Evolutionary conservation across 257 asterid species (phyloP).

Genomic region (Nemophila menziesii): DNA sequence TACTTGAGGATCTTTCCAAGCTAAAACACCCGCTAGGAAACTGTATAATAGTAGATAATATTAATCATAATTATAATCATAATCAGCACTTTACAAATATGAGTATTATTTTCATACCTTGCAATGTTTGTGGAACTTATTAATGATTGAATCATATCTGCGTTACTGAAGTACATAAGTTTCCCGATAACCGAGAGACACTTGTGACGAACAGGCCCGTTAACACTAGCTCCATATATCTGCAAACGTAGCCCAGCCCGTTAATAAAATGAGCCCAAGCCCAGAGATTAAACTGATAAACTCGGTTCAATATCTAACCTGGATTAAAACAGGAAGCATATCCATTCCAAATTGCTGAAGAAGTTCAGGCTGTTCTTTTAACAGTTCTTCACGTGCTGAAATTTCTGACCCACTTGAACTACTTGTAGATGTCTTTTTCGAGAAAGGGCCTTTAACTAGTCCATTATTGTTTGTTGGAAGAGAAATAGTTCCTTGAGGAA

Average conservation of each 20-base stretch:
- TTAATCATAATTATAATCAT: no score
- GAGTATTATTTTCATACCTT: conserved; percentile 35
- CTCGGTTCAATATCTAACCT: conserved; percentile 33
- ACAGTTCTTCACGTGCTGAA: conserved; percentile 66
- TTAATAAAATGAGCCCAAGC: conserved; percentile 13
- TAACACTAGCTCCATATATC: conserved; percentile 98
- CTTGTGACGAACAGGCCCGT: conserved; percentile 93
- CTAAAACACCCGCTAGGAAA: conserved; percentile 94
- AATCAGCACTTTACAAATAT: conserved; percentile 7
- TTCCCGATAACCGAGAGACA: conserved; percentile 93
- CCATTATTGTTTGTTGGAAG: conserved; percentile 60
- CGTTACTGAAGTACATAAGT: conserved; percentile 86
- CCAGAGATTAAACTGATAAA: conserved; percentile 1
- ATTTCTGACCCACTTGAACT: conserved; percentile 61
- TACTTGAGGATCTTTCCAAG: conserved; percentile 99
- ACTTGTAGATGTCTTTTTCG: conserved; percentile 49
- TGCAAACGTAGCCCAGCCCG: no score
- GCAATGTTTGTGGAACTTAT: conserved; percentile 65
- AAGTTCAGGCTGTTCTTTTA: conserved; percentile 89
- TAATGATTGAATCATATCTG: conserved; percentile 74
- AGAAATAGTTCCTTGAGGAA: conserved; percentile 88
- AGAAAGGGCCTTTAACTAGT: conserved; percentile 44
- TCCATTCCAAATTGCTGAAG: conserved; percentile 89
- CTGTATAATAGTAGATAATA: conserved; percentile 29
- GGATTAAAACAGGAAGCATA: conserved; percentile 83